phyloP scores from a whole-genome alignment of 108 stramenopile species.

The Cyclotella baltica region DNA sequence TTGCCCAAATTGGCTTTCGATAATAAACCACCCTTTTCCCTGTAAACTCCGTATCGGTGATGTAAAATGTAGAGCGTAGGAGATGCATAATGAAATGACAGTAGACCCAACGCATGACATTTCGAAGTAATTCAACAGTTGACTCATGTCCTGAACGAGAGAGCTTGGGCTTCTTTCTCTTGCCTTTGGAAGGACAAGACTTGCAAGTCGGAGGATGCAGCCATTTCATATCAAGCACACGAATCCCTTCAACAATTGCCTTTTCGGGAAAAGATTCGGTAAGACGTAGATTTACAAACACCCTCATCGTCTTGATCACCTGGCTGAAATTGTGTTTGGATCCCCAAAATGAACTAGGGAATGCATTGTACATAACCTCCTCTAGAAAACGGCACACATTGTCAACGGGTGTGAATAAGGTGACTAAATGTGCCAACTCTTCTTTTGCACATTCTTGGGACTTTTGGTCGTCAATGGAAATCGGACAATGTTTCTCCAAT shows the following conservation, averaged over 20 bases:
- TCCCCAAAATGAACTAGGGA: slow-evolving; percentile 83
- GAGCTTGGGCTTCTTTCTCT: slow-evolving; percentile 24
- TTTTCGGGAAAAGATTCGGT: slow-evolving; percentile 75
- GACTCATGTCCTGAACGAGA: slow-evolving; percentile 65
- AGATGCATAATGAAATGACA: slow-evolving; percentile 74
- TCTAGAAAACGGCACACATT: slow-evolving; percentile 65
- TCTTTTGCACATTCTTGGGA: slow-evolving; percentile 3
- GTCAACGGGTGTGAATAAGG: slow-evolving; percentile 52
- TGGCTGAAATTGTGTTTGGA: slow-evolving; percentile 67
- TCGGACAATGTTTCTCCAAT: slow-evolving; percentile 71
- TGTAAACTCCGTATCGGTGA: slow-evolving; percentile 85
- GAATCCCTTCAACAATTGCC: slow-evolving; percentile 64
- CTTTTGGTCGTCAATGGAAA: slow-evolving; percentile 32
- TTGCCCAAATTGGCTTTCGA: slow-evolving; percentile 84
- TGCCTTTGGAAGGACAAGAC: background rate
- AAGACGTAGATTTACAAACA: slow-evolving; percentile 72
- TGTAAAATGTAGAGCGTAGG: slow-evolving; percentile 76
- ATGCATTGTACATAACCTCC: slow-evolving; percentile 54
- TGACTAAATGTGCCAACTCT: slow-evolving; percentile 45
- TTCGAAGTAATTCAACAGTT: slow-evolving; percentile 45
- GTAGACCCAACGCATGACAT: slow-evolving; percentile 77
- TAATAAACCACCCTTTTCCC: slow-evolving; percentile 73
- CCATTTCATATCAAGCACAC: slow-evolving; percentile 73
- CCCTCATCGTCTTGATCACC: slow-evolving; percentile 49
- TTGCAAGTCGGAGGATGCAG: slow-evolving; percentile 34